Base-by-base conservation (phyloP, 768 basidiomycete genomes). In the Lentinula detonsa region DNA sequence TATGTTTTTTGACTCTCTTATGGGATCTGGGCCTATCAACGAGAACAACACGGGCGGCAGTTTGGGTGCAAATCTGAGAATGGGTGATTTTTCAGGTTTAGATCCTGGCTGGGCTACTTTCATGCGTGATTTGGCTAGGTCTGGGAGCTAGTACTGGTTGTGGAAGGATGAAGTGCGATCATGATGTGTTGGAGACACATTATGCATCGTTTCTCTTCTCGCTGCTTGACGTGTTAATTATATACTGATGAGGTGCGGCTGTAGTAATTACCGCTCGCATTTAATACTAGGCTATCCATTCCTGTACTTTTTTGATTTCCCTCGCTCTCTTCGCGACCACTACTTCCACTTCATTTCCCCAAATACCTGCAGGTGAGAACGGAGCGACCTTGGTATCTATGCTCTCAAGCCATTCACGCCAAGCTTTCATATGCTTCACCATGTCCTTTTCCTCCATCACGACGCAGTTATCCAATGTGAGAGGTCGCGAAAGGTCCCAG, bases 401-500 rank as follows among this genome's bases (percentile, higher is more conserved):
- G 16, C 21, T n/a, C 55, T 45, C 40, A 15, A 45, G 40, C 23
- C 55, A 18, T 52, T 59, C 67, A 58, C 73, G 76, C 48, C 82
- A 84, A 40, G 78, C 77, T 60, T 71, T 73, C 40, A 78, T 69
- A 70, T 94, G 93, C 60, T 76, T 80, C 68, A 86, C 86, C 0
- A 86, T 90, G 59, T 97, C 92, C 54, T 76, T 78, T 59, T 79
- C 72, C 60, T 93, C 91, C 74, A 98, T 86, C 2, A 94, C 87
- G 10, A 95, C 91, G 60, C 89, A 85, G 70, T 98, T 98, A 42
- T 90, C 87, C n/a, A 83, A 75, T 28, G 80, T 76, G 21, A 98
- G 69, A 2, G 88, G 86, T 40, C 72, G 72, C 2, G 70, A 70
- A 16, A 82, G 80, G 65, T 93, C 87, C 97, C 96, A 99, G 49